Evolutionary conservation across 2,329 filamentous ascomycete species (phyloP).

Genomic region (Colletotrichum sp.): DNA sequence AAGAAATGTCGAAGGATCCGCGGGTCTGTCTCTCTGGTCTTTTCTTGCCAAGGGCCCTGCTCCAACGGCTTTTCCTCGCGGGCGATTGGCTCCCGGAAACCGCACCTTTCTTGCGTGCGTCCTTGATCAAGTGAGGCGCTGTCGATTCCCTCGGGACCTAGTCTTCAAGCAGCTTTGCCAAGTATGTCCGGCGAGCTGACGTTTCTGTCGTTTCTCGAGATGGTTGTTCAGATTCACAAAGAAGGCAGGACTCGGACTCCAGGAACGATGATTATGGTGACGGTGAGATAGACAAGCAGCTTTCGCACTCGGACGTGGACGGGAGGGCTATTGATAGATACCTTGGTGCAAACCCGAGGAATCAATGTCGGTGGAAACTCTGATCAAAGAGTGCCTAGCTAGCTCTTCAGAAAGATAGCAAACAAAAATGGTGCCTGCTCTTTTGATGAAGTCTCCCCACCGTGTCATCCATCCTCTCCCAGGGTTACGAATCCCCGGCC

Average conservation of each 20-base stretch:
- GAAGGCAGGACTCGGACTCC: not conserved
- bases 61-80: not conserved
- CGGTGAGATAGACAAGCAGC: not conserved
- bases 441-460: not conserved
- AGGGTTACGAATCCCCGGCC: not conserved
- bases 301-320: not conserved
- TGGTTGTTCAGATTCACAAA: not conserved
- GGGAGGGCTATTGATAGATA: not conserved
- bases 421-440: not conserved
- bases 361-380: not conserved
- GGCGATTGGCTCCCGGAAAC: not conserved
- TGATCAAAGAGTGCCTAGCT: not conserved
- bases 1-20: constrained; percentile 11
- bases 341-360: not conserved
- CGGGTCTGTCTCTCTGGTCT: not conserved
- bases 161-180: not conserved
- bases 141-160: not conserved
- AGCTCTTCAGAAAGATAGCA: not conserved
- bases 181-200: not conserved
- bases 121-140: not conserved
- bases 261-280: not conserved
- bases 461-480: not conserved
- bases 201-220: not conserved
- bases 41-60: not conserved
- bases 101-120: not conserved